These are phyloP conservation scores for Tricholoma furcatifolium DNA, from an alignment of 768 basidiomycete genomes.

Conservation along the genomic window DNA sequence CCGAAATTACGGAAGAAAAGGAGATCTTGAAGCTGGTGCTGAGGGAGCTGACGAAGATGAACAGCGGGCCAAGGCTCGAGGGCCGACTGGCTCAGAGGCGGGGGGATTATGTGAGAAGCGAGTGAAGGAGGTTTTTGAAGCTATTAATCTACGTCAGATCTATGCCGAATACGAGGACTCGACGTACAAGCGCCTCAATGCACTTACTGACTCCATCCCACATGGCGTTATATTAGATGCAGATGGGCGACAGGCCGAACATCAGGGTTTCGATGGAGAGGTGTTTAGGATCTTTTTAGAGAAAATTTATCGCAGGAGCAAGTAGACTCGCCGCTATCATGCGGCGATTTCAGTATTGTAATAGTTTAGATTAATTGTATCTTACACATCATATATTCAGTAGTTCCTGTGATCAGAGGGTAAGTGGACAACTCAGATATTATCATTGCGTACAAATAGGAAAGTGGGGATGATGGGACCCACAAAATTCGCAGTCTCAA, in stretches of 20 bases:
- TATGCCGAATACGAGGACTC: slow-evolving; percentile 82
- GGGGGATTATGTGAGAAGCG: slow-evolving; percentile 47
- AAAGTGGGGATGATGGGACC: too few species aligned
- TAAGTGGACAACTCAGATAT: too few species aligned
- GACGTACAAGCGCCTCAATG: slow-evolving; percentile 63
- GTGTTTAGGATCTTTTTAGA: slow-evolving; percentile 85
- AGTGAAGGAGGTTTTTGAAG: slow-evolving; percentile 64
- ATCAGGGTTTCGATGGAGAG: too few species aligned
- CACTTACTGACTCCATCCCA: slow-evolving; percentile 72
- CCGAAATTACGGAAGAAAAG: too few species aligned
- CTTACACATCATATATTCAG: too few species aligned
- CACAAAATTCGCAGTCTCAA: too few species aligned
- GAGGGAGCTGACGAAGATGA: slow-evolving; percentile 16
- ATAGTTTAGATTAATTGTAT: too few species aligned
- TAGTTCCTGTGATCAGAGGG: too few species aligned
- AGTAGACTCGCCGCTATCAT: slow-evolving; percentile 35
- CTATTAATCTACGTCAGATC: slow-evolving; percentile 58
- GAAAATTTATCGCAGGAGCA: slow-evolving; percentile 76
- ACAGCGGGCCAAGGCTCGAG: slow-evolving; percentile 18
- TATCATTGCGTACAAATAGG: too few species aligned
- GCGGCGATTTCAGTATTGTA: too few species aligned
- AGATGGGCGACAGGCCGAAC: slow-evolving; percentile 24
- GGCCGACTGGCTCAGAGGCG: slow-evolving; percentile 32
- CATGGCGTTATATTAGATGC: slow-evolving; percentile 26
- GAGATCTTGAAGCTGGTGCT: too few species aligned